These are phyloP conservation scores for Lichtheimia ornata DNA, from an alignment of 371 early-diverging fungal species.

Conservation along the genomic window DNA sequence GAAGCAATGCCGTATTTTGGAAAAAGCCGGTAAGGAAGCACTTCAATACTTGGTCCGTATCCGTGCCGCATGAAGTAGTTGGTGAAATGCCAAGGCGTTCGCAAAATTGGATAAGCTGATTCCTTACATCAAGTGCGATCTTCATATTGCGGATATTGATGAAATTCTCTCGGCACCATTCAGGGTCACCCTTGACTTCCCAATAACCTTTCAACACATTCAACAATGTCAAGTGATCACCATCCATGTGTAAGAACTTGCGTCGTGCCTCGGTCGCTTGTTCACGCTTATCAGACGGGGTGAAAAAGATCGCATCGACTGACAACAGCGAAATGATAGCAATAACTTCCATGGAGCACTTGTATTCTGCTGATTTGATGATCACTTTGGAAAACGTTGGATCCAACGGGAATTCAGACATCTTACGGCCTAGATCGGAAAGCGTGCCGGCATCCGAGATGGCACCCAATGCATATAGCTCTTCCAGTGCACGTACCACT, in stretches of 20 bases:
- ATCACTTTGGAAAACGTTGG: constrained; percentile 92
- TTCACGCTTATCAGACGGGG: constrained; percentile 87
- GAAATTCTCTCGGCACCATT: constrained; percentile 93
- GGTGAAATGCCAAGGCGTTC: constrained; percentile 68
- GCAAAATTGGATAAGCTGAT: constrained; percentile 83
- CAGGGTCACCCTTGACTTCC: constrained; percentile 70
- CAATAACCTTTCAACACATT: constrained; percentile 82
- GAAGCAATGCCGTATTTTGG: constrained; percentile 83
- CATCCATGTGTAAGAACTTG: constrained; percentile 74
- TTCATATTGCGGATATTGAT: constrained; percentile 83
- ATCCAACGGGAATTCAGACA: constrained; percentile 94
- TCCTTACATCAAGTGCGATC: constrained; percentile 86
- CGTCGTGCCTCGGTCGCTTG: constrained; percentile 81
- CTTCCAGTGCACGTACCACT: constrained; percentile 82
- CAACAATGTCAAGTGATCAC: constrained; percentile 90
- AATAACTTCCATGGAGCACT: constrained; percentile 86
- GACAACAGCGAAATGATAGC: constrained; percentile 88
- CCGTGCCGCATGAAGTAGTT: constrained; percentile 63
- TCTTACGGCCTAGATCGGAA: constrained; percentile 82
- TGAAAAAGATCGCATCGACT: constrained; percentile 86
- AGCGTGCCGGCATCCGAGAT: constrained; percentile 81
- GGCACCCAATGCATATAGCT: constrained; percentile 89
- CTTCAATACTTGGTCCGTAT: constrained; percentile 74
- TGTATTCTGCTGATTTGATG: constrained; percentile 67
- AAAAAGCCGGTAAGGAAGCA: constrained; percentile 92